Conservation (phyloP, 1,284 basidiomycete genomes). For the Calocybe gambosa region DNA sequence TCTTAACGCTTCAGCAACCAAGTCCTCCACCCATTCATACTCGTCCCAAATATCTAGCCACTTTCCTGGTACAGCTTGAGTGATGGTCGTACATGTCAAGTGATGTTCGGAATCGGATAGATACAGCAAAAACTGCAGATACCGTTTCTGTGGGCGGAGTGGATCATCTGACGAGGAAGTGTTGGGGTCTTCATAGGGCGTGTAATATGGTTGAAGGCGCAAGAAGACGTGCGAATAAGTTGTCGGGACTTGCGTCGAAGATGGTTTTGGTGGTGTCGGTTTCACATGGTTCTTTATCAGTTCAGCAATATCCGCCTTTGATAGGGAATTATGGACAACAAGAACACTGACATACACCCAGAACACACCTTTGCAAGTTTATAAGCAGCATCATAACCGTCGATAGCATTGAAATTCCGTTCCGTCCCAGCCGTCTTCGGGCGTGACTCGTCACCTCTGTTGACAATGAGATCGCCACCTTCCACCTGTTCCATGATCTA, state of each 20-base stretch:
- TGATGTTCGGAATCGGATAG: conserved; percentile 79
- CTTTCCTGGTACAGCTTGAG: conserved; percentile 71
- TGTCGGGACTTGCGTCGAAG: conserved; percentile 59
- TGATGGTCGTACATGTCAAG: conserved; percentile 69
- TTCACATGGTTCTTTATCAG: conserved; percentile 57
- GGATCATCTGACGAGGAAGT: conserved; percentile 20
- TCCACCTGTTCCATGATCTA: conserved; percentile 93
- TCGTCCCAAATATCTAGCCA: conserved; percentile 90
- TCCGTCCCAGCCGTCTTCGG: conserved; percentile 49
- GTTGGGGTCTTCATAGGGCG: conserved; percentile 39
- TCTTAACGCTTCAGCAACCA: conserved; percentile 79
- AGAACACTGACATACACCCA: conserved; percentile 2
- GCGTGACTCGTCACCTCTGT: conserved; percentile 72
- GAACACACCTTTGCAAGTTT: conserved; percentile 70
- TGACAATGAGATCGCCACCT: conserved; percentile 86
- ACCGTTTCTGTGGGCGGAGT: conserved; percentile 32
- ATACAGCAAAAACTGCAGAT: conserved; percentile 83
- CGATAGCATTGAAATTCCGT: conserved; percentile 77
- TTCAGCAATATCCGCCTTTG: conserved; percentile 74
- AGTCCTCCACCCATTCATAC: conserved; percentile 94
- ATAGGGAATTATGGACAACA: not conserved
- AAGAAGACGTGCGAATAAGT: conserved; percentile 91
- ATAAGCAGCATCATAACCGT: conserved; percentile 78
- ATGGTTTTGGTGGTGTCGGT: conserved; percentile 31
- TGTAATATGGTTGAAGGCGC: conserved; percentile 85